These are phyloP conservation scores for Cryptosporidium felis DNA, from an alignment of 169 alveolate genomes.

Conservation along the genomic window DNA sequence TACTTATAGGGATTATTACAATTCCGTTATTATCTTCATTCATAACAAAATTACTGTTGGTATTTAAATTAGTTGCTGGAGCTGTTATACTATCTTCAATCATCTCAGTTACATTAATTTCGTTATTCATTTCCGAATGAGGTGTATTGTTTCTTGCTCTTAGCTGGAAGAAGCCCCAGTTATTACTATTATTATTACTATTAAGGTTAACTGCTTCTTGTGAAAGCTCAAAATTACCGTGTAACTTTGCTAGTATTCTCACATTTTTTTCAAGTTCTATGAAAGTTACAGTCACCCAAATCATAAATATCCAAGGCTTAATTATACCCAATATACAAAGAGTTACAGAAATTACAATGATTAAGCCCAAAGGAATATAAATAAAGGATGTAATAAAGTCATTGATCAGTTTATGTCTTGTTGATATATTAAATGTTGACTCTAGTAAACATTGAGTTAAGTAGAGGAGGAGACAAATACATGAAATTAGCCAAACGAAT, in stretches of 20 bases:
- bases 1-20: conserved; percentile 42
- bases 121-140: not conserved
- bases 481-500: conserved; percentile 27
- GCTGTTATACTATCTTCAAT: not conserved
- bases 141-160: too few relatives aligned
- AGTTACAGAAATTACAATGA: conserved; percentile 5
- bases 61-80: not conserved
- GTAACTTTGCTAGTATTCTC: conserved; percentile 5
- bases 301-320: conserved; percentile 63
- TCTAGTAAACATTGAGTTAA: conserved; percentile 18
- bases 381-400: conserved; percentile 46
- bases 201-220: not conserved
- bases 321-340: conserved; percentile 50
- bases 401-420: conserved; percentile 8
- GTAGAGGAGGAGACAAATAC: conserved; percentile 22
- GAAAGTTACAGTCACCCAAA: conserved; percentile 17
- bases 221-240: not conserved
- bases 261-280: conserved; percentile 55
- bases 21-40: not conserved
- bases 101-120: not conserved
- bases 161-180: too few relatives aligned
- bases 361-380: conserved; percentile 30
- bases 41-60: not conserved
- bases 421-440: not conserved
- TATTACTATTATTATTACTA: not conserved